Base-by-base conservation (phyloP, 495 filamentous ascomycete genomes). In the Neurospora sp. region DNA sequence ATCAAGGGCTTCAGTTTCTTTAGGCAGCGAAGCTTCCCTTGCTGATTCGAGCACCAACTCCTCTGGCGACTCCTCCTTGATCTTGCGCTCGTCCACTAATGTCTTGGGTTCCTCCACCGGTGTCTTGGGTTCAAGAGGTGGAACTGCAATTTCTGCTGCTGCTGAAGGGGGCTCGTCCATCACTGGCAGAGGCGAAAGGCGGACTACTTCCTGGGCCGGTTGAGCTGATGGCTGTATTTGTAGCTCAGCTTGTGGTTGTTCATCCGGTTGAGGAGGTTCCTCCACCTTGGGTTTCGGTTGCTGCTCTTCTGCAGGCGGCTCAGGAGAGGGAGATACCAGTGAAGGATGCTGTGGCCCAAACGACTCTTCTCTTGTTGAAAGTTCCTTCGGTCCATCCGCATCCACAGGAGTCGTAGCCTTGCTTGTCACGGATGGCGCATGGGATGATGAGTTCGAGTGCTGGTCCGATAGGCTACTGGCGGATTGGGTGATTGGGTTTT, bases 341-440 rank as follows among this genome's bases (percentile, higher is more conserved):
- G 8, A 16, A 66, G 54, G 14, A 66, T 14, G 27, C 27, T 4
- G 54, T 37, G 54, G 54, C 54, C 18, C 54, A 16, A 6, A 35
- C 18, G 27, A 66, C 54, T 66, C 27, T 37, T 35, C 5, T 66
- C 54, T 66, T 66, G 54, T 18, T 66, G 54, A 35, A 16, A 35
- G 27, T 14, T 84, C 83, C 70, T 79, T 82, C 14, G 77, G 75
- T 14, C 72, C 77, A 71, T 87, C 87, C 44, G 81, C 75, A 66
- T 87, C 86, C 69, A 85, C 79, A 18, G 87, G 87, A 62, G 87
- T 88, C 23, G 87, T 89, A 69, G 84, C 86, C 80, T 88, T 88
- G 78, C 87, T 89, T 70, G 86, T 87, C 23, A 79, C 76, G 20
- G 84, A 84, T 3, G 82, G 81, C n/a, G 83, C 81, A 12, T 76